Evolutionary conservation across 805 yeast species (phyloP).

Genomic region (Wickerhamomyces queroliae): DNA sequence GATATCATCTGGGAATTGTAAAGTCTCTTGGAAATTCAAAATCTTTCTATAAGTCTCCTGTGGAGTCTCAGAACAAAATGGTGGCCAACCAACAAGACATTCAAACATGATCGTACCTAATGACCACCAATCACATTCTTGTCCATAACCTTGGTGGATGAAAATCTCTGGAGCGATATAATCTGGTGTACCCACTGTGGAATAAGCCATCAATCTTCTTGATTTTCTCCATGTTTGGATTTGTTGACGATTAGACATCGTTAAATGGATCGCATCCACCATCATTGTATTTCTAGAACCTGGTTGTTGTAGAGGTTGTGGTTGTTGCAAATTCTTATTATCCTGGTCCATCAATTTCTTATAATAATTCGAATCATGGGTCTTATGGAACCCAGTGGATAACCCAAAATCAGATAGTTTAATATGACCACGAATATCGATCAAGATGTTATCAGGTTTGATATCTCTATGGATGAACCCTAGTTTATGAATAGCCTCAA

Average conservation of each 20-base stretch:
- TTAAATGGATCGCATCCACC: slow-evolving; percentile 92
- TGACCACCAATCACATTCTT: slow-evolving; percentile 98
- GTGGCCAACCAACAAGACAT: slow-evolving; percentile 95
- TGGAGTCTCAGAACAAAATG: slow-evolving; percentile 88
- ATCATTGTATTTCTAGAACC: slow-evolving; percentile 68
- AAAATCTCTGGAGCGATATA: slow-evolving; percentile 97
- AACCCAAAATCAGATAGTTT: slow-evolving; percentile 94
- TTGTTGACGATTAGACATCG: slow-evolving; percentile 90
- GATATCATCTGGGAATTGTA: slow-evolving; percentile 78
- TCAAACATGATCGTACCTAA: slow-evolving; percentile 96
- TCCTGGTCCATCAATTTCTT: slow-evolving; percentile 59
- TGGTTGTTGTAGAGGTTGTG: slow-evolving; percentile 24
- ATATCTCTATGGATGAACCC: slow-evolving; percentile 98
- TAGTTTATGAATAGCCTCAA: slow-evolving; percentile 87
- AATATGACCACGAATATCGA: slow-evolving; percentile 83
- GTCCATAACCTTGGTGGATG: slow-evolving; percentile 82
- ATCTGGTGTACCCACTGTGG: slow-evolving; percentile 99
- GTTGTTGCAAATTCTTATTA: slow-evolving; percentile 44
- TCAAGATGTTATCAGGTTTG: slow-evolving; percentile 92
- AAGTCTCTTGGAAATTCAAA: slow-evolving; percentile 85
- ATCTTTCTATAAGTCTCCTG: slow-evolving; percentile 94
- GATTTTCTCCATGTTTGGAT: slow-evolving; percentile 66
- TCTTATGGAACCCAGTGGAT: slow-evolving; percentile 93
- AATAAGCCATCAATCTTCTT: slow-evolving; percentile 85
- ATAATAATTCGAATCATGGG: slow-evolving; percentile 91